Percentiles rank a stretch among this genome's conserved stretches.
Evolutionary conservation across 495 filamentous ascomycete genomes (phyloP).

Genomic region (Parmelia sp.): DNA sequence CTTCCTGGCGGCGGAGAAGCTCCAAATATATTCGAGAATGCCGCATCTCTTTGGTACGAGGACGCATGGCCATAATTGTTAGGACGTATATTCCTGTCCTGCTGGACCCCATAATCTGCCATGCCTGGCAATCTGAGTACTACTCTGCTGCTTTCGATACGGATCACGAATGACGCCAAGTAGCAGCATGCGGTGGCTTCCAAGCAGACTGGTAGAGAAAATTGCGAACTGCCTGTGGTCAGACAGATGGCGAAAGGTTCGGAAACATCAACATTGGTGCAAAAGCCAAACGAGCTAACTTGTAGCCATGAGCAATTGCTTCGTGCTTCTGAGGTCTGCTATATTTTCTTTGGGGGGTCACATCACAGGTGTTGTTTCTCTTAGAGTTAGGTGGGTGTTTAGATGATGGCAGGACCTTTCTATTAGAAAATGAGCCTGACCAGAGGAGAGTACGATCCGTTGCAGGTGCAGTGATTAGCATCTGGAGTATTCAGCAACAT

Average conservation of each 20-base stretch:
- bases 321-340: slow-evolving; percentile 1
- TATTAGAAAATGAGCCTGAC: slow-evolving; percentile 1
- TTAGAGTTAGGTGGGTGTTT: slow-evolving; percentile 2
- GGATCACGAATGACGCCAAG: background rate
- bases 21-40: slow-evolving; percentile 95
- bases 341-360: background rate
- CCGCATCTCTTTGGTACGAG: slow-evolving; percentile 80
- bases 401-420: slow-evolving; percentile 7
- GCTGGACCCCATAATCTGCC: slow-evolving; percentile 76
- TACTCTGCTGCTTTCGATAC: background rate
- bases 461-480: background rate
- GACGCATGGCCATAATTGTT: slow-evolving; percentile 62
- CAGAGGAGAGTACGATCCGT: slow-evolving; percentile 3
- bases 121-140: slow-evolving; percentile 37
- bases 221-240: slow-evolving; percentile 3
- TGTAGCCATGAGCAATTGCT: background rate
- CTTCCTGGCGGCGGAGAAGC: slow-evolving; percentile 77
- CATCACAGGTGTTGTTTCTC: background rate
- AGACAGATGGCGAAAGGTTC: background rate
- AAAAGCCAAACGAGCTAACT: background rate
- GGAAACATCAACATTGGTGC: background rate
- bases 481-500: slow-evolving; percentile 1
- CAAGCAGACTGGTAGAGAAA: background rate
- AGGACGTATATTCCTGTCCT: slow-evolving; percentile 63
- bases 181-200: background rate